Conservation (phyloP, 1,284 basidiomycete genomes). For the Puccinia horiana region DNA sequence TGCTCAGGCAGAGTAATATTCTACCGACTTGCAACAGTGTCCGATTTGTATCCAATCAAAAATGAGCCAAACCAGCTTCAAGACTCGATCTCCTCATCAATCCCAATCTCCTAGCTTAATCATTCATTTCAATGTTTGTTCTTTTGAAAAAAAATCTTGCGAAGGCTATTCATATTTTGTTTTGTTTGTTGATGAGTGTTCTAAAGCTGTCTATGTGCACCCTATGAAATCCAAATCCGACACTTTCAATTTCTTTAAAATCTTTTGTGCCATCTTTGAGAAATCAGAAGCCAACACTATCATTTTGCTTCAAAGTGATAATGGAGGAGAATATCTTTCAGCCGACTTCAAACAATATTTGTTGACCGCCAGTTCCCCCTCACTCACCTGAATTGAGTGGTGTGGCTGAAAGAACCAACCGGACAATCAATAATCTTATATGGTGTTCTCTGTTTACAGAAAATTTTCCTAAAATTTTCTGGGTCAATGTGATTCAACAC, state of each 20-base stretch:
- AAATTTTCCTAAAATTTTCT: too few relatives aligned
- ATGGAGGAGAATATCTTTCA: too few relatives aligned
- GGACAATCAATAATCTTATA: too few relatives aligned
- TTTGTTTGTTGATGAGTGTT: background rate
- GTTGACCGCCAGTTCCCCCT: too few relatives aligned
- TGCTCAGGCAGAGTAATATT: background rate
- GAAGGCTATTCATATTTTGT: background rate
- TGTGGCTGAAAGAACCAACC: too few relatives aligned
- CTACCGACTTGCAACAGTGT: background rate
- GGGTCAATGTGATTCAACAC: background rate
- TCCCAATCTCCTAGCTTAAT: background rate
- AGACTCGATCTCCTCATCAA: background rate
- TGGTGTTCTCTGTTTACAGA: too few relatives aligned
- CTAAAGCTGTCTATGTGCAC: background rate
- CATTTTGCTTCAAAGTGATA: too few relatives aligned
- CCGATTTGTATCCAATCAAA: background rate
- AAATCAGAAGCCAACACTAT: too few relatives aligned
- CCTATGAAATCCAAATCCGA: background rate
- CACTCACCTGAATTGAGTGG: too few relatives aligned
- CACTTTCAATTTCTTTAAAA: conserved; percentile 54
- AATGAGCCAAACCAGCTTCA: background rate
- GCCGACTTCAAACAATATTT: too few relatives aligned
- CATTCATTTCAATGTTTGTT: background rate
- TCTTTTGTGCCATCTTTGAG: too few relatives aligned
- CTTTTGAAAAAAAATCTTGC: background rate